Evolutionary conservation across 164 flowering plant genomes (phyloP).

Genomic region (Liriodendron chinense): DNA sequence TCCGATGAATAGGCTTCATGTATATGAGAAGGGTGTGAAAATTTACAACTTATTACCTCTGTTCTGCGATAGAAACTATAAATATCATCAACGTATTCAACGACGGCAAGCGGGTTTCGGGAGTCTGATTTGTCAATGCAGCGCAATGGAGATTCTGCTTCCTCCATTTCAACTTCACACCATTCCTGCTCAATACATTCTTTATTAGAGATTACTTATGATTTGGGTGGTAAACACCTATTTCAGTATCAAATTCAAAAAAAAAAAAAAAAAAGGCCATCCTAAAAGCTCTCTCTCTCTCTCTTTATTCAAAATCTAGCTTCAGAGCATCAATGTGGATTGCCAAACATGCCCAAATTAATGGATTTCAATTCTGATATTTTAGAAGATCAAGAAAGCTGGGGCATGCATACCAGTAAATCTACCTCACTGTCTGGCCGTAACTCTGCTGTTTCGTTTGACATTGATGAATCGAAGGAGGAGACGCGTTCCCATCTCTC

Average conservation of each 20-base stretch:
- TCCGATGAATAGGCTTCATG: not conserved
- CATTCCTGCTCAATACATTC: constrained; percentile 4
- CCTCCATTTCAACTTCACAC: constrained; percentile 20
- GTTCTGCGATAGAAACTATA: constrained; percentile 55
- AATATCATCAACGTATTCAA: constrained; percentile 78
- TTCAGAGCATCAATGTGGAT: no score
- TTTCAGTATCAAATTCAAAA: not conserved
- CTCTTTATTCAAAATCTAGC: not conserved
- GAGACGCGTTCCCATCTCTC: constrained; percentile 1
- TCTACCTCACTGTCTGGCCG: not conserved
- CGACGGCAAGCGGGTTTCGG: constrained; percentile 67
- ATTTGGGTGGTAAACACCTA: not conserved
- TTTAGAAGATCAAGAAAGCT: not conserved
- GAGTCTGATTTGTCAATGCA: constrained; percentile 13
- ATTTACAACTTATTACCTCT: constrained; percentile 29
- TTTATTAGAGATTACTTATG: not conserved
- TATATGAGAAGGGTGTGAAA: no score
- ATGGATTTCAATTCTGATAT: no score
- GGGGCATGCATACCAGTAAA: not conserved
- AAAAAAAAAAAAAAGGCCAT: not conserved
- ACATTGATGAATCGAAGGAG: constrained; percentile 3
- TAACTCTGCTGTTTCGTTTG: constrained; percentile 1
- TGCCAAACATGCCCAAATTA: no score
- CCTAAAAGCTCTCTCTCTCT: not conserved
- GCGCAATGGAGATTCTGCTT: constrained; percentile 11